A percentile compares a stretch with the other conserved stretches of the same genome.
Conservation (phyloP, 2,329 filamentous ascomycete species). For the Fusarium chuoi region DNA sequence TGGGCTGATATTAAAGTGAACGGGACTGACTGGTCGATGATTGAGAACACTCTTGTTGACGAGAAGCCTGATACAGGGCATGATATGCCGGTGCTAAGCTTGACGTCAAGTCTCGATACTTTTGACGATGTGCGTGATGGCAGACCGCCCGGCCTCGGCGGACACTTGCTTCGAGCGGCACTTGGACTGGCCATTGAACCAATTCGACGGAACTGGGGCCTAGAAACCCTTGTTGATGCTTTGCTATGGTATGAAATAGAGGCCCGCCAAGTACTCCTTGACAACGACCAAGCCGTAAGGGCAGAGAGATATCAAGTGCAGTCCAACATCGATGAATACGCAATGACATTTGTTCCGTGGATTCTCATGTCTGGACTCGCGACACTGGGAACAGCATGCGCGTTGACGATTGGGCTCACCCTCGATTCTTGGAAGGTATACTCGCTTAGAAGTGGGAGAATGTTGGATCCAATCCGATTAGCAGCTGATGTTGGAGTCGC, state of each 20-base stretch:
- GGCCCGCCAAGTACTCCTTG: not conserved
- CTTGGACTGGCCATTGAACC: not conserved
- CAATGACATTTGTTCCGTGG: constrained; percentile 33
- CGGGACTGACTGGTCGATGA: constrained; percentile 4
- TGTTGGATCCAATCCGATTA: constrained; percentile 18
- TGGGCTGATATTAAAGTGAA: constrained; percentile 11
- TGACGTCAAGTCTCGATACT: not conserved
- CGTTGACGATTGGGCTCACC: constrained; percentile 1
- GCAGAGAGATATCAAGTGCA: constrained; percentile 2
- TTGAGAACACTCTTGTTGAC: not conserved
- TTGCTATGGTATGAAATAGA: constrained; percentile 28
- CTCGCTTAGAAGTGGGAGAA: constrained; percentile 21
- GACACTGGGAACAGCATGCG: constrained; percentile 16
- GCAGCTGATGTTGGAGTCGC: constrained; percentile 29
- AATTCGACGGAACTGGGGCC: not conserved
- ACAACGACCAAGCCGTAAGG: not conserved
- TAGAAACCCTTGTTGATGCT: constrained; percentile 21
- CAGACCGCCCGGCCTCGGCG: constrained; percentile 10
- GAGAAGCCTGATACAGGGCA: not conserved
- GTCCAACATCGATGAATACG: constrained; percentile 2
- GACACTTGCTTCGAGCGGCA: constrained; percentile 7
- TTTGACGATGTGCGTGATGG: not conserved
- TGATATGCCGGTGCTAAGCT: not conserved
- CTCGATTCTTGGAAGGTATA: constrained; percentile 22
- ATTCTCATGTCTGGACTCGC: constrained; percentile 23